phyloP scores from a whole-genome alignment of 78 protist genomes.

The Speleostelium caveatum region DNA sequence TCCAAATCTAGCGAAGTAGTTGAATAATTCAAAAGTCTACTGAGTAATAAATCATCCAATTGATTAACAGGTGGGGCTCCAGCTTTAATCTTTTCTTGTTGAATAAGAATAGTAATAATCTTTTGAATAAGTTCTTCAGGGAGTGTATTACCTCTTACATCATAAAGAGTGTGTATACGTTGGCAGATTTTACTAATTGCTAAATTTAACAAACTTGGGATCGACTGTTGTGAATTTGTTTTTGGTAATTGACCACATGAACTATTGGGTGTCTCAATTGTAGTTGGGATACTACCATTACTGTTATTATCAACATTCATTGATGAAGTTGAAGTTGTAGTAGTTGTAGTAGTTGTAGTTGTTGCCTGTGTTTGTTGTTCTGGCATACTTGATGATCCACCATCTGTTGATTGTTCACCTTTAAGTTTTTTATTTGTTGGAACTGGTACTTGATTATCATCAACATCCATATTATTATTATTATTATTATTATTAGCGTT shows the following conservation, averaged over 20 bases:
- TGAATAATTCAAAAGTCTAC: slow-evolving; percentile 2
- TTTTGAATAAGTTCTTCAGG: slow-evolving; percentile 63
- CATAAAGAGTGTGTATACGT: slow-evolving; percentile 20
- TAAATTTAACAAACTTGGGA: slow-evolving; percentile 12
- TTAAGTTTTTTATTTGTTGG: background rate
- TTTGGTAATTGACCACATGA: slow-evolving; percentile 28
- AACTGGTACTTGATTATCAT: background rate
- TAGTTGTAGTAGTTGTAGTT: slow-evolving; percentile 4
- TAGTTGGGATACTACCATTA: background rate
- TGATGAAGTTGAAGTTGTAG: background rate
- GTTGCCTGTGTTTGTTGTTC: background rate
- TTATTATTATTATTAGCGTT: background rate
- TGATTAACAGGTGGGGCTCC: background rate
- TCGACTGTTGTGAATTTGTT: slow-evolving; percentile 36
- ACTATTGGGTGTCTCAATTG: background rate
- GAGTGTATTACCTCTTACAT: background rate
- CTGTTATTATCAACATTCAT: background rate
- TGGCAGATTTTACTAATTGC: slow-evolving; percentile 46
- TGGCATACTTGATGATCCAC: background rate
- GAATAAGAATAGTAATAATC: slow-evolving; percentile 34
- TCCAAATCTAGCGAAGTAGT: slow-evolving; percentile 37
- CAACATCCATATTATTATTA: background rate
- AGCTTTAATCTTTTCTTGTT: slow-evolving; percentile 39
- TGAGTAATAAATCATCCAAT: slow-evolving; percentile 44
- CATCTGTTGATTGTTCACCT: background rate